Base-by-base conservation (phyloP, 106 monocot species). In the Narthecium ossifragum region DNA sequence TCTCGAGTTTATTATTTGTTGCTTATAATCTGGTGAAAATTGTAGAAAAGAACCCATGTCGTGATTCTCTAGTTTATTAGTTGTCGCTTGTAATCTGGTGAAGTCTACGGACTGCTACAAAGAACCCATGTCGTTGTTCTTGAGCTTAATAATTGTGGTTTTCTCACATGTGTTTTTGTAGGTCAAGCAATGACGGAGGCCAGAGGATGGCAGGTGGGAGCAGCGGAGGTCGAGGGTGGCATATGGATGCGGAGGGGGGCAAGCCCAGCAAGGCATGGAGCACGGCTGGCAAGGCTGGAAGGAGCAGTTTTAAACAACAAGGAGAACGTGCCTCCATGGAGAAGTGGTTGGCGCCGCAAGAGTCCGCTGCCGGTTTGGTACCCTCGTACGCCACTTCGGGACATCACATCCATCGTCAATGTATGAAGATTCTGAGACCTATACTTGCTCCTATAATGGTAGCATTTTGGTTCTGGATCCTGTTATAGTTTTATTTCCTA, bases 311-410 rank as follows among this genome's bases (percentile, higher is more conserved):
- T n/a, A 10, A 46, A 61, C 18, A 31, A 61, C 46, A 61, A 61
- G 43, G 61, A 61, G 30, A 61, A 61, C 46, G n/a, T 61, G 28
- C 43, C 41, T 0, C 41, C 61, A 15, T 29, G 45, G 45, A 8
- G 27, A 3, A 30, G 43, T n/a, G 27, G 7, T 5, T 26, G 61
- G 14, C 13, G 28, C 29, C 37, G 26, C 28, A 46, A 27, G 61
- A 61, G 61, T 29, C 61, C 61, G 20, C 20, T 61, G 26, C 61
- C 61, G 1, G 46, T 6, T 3, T 61, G 61, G 61, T 61, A 46
- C 61, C 61, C 61, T 28, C 61, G 61, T n/a, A 61, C 61, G n/a
- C 61, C 61, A 18, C 61, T 61, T 31, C 43, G 61, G 27, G 61
- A 61, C 46, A 46, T 61, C 61, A 61, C 61, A 1, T 43, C 17